Evolutionary conservation across 768 basidiomycete genomes (phyloP), one percentile per base, ranked within the genome.

Genomic region (Leccinum barrowsii): DNA sequence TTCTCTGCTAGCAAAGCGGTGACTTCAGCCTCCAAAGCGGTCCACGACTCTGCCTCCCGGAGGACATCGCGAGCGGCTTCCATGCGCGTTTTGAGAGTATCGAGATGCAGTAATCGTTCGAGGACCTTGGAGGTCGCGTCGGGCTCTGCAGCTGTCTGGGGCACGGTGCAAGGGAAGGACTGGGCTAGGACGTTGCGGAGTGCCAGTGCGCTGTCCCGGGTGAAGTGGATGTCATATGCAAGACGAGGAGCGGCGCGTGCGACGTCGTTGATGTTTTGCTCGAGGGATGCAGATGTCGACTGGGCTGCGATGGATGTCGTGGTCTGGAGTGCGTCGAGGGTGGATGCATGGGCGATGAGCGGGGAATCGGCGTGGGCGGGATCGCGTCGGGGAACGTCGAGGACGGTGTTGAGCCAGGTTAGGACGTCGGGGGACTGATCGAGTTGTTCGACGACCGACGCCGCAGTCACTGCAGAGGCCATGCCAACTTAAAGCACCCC

Each of bases 41-140:
- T 91, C 97, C 97, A 99, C 63, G 89, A 92, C 77, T 98, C 95
- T 12, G 97, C 95, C 70, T 98, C 96, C 24, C 88, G 85, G 35
- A 98, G 75, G 17, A 98, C 94, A 61, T 93, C 93, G 34, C 94
- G 80, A 1, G 93, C 83, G 0, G 86, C 85, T 70, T 94, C 93
- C 92, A 99, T 94, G 21, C 89, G 80, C 22, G 77, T 77, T 69
- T 94, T 97, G 28, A 94, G 81, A 10, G 82, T 84, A 72, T 98
- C 94, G 42, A 98, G 80, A 47, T 86, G 78, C 54, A 85, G 84
- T n/a, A 99, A 76, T 34, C 83, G 82, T 55, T 92, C 86, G 58
- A 98, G 78, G 4, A 89, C 87, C 4, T 75, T 75, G 52, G 79
- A 80, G 1, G 89, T 94, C 51, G 80, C 79, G 35, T 76, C 76